These are phyloP conservation scores for Penicillium canescens DNA, from an alignment of 495 filamentous ascomycete genomes.

Conservation along the genomic window DNA sequence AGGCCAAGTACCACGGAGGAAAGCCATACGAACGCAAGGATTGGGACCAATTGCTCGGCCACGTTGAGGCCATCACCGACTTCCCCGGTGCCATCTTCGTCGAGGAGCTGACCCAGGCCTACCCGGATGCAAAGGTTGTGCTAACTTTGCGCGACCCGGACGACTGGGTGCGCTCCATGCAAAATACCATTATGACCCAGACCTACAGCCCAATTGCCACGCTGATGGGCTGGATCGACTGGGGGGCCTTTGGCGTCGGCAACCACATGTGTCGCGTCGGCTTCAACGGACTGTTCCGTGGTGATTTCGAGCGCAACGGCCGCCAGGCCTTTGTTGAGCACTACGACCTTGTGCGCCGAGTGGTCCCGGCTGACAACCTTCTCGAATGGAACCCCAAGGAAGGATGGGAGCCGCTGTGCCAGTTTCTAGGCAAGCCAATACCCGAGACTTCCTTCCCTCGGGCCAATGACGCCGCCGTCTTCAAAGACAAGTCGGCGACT, in stretches of 20 bases:
- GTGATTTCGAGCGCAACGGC: conserved; percentile 20
- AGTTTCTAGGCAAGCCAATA: conserved; percentile 31
- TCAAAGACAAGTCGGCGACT: conserved; percentile 4
- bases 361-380: conserved; percentile 19
- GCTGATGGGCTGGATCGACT: conserved; percentile 16
- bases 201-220: conserved; percentile 12
- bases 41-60: conserved; percentile 55
- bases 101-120: conserved; percentile 38
- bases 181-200: conserved; percentile 32
- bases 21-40: conserved; percentile 47
- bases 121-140: conserved; percentile 46
- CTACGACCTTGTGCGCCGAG: conserved; percentile 22
- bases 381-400: conserved; percentile 31
- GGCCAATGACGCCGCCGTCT: conserved; percentile 3
- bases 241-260: conserved; percentile 13
- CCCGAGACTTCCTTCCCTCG: conserved; percentile 14
- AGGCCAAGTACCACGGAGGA: conserved; percentile 47
- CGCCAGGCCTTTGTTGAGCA: conserved; percentile 24
- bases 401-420: conserved; percentile 44
- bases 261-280: conserved; percentile 25
- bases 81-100: conserved; percentile 41
- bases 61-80: conserved; percentile 35
- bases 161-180: conserved; percentile 42
- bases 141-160: conserved; percentile 39
- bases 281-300: conserved; percentile 30